Conservation (phyloP, 208 protist species). For the Acanthamoeba royreba region DNA sequence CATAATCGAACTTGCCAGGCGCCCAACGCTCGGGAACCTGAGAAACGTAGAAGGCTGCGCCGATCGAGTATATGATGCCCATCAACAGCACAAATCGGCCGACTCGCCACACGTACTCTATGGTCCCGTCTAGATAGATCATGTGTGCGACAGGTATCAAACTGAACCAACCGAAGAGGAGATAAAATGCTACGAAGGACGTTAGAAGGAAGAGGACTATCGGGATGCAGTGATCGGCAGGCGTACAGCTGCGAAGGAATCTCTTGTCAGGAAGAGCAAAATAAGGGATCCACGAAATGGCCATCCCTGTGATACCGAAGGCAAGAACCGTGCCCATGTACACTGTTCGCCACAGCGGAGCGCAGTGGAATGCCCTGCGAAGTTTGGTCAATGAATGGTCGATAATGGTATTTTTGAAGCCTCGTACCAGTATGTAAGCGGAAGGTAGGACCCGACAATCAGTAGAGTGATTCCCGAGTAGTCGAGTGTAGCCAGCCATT, state of each 20-base stretch:
- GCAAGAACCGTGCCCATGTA: not conserved
- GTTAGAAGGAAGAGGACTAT: not conserved
- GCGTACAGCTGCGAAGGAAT: not conserved
- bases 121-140: not conserved
- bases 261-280: not conserved
- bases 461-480: not conserved
- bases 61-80: conserved; percentile 13
- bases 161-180: not conserved
- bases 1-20: not conserved
- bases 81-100: not conserved
- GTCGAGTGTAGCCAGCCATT: not conserved
- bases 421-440: not conserved
- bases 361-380: not conserved
- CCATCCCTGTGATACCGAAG: not conserved
- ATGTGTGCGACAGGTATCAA: not conserved
- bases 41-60: not conserved
- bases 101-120: not conserved
- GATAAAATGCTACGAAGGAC: not conserved
- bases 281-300: not conserved
- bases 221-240: not conserved
- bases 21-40: not conserved
- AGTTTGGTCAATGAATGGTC: not conserved
- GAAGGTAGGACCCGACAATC: not conserved
- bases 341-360: not conserved
- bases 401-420: not conserved